These are phyloP conservation scores for Spiromyces aspiralis DNA, from an alignment of 371 early-diverging fungal genomes.

Conservation along the genomic window DNA sequence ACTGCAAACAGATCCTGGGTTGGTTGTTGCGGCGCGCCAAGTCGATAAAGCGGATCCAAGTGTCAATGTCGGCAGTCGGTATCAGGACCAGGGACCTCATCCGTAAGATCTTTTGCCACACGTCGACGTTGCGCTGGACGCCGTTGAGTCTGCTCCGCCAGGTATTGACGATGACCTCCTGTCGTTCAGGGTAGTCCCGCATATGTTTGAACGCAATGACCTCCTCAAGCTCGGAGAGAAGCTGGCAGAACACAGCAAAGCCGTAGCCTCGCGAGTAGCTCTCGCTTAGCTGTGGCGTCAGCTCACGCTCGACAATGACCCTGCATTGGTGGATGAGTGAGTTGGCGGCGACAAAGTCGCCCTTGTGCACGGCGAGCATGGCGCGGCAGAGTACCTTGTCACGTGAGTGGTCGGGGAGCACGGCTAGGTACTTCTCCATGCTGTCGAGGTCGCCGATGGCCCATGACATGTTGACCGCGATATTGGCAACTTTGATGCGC, in stretches of 20 bases:
- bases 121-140: constrained; percentile 85
- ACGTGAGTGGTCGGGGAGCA: constrained; percentile 58
- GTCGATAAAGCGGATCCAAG: constrained; percentile 92
- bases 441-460: constrained; percentile 79
- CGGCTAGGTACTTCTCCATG: constrained; percentile 77
- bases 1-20: constrained; percentile 65
- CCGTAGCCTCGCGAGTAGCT: constrained; percentile 89
- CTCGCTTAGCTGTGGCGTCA: constrained; percentile 67
- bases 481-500: constrained; percentile 34
- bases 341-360: constrained; percentile 58
- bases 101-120: constrained; percentile 87
- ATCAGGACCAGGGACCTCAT: constrained; percentile 79
- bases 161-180: constrained; percentile 58
- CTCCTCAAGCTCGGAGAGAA: constrained; percentile 95
- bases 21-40: constrained; percentile 84
- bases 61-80: constrained; percentile 83
- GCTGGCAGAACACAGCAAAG: constrained; percentile 79
- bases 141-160: constrained; percentile 83
- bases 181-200: constrained; percentile 64
- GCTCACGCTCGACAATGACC: constrained; percentile 50
- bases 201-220: constrained; percentile 77
- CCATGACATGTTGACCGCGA: constrained; percentile 93
- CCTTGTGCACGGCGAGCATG: constrained; percentile 70
- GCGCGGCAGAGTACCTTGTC: constrained; percentile 67
- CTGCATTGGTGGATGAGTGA: constrained; percentile 66